Base-by-base conservation (phyloP, 1,139 yeast species). In the Lodderomyces theae region DNA sequence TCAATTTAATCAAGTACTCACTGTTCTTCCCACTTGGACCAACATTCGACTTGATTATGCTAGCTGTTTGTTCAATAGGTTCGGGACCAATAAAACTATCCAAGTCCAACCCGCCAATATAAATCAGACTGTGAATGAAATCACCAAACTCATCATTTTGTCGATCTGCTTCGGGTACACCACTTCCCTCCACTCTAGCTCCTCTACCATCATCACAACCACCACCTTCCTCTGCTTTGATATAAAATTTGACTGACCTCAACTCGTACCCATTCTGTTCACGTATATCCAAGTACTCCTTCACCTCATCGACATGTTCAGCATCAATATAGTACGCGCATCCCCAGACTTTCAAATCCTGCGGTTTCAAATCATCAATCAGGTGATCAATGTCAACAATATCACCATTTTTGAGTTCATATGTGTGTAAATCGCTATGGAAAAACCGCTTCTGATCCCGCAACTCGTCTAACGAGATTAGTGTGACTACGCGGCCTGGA, bases 401-500 rank as follows among this genome's bases (percentile, higher is more conserved):
- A 9, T 48, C 49, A 9, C 54, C 21, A 21, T 21, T 23, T 16
- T 37, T 46, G 13, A 74, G 51, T 49, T 75, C 80, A 46, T 68
- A 74, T 36, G 55, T 46, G 28, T 61, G 59, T 15, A 74, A 57
- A 51, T 82, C 85, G 6, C 72, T 62, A 34, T 69, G 69, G 45
- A 80, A 71, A 42, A 63, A 50, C 13, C 55, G 44, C 54, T 72
- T 45, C 35, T n/a, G n/a, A n/a, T 50, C 34, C 39, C 65, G 66
- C 53, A 88, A 67, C 53, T 83, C 79, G 32, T 72, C 63, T 49
- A 75, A 60, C 42, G 85, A 77, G 0, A 90, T 66, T 36, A 90
- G 67, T 0, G 97, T 90, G 2, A 79, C 96, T 1, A 90, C 97
- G 35, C 97, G 63, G 1, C 97, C 97, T 0, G 96, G 96, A 8